Percentiles rank a stretch among this genome's conserved stretches.
Conservation (phyloP, 208 protist genomes). For the Leishmania amazonensis region DNA sequence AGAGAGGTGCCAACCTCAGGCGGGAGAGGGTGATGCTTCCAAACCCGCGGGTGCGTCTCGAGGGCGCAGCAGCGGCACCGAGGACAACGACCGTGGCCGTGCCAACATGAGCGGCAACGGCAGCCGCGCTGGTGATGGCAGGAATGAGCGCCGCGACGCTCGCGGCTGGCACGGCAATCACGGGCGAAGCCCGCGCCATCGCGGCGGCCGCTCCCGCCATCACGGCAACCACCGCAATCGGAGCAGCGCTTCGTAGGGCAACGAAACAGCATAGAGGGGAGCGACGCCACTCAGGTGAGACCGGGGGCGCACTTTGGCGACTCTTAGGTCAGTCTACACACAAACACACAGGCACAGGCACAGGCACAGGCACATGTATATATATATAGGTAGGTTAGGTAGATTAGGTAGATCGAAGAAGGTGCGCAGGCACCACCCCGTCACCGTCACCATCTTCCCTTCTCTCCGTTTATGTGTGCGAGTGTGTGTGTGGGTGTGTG, state of each 20-base stretch:
- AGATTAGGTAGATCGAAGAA: no score
- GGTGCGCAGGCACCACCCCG: no score
- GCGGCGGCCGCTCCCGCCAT: not conserved
- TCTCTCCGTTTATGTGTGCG: not conserved
- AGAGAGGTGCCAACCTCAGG: not conserved
- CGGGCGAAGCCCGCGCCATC: not conserved
- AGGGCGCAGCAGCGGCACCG: not conserved
- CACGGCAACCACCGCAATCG: not conserved
- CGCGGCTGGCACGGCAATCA: not conserved
- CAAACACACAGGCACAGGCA: not conserved
- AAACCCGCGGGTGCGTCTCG: not conserved
- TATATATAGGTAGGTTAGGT: no score
- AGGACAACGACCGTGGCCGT: not conserved
- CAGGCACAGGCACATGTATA: no score
- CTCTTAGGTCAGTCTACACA: not conserved
- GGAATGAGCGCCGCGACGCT: not conserved
- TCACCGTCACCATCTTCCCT: not conserved
- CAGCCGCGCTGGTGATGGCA: not conserved
- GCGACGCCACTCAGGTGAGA: not conserved
- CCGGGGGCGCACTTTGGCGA: not conserved
- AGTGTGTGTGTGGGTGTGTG: no score
- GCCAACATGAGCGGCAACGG: not conserved
- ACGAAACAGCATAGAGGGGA: not conserved
- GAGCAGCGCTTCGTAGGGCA: not conserved
- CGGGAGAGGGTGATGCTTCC: not conserved